phyloP scores from a whole-genome alignment of 179 eudicot genomes.

The Patellifolia procumbens region DNA sequence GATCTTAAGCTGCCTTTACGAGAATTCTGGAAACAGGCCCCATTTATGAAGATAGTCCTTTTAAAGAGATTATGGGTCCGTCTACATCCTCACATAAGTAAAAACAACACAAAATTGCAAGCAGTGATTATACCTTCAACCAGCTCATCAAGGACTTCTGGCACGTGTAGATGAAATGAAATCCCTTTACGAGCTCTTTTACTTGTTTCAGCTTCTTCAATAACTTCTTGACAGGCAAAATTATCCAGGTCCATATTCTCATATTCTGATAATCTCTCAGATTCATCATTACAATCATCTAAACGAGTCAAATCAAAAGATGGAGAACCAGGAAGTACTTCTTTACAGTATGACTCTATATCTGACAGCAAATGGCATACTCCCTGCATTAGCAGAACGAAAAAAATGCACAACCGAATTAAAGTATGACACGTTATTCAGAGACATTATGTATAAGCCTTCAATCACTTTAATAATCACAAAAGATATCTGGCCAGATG shows the following conservation, averaged over 20 bases:
- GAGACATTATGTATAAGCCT: not conserved
- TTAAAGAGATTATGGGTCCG: not conserved
- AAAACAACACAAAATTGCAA: not conserved
- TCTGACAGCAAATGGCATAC: conserved; percentile 80
- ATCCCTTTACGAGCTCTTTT: conserved; percentile 46
- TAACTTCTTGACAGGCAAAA: conserved; percentile 49
- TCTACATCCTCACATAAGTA: not conserved
- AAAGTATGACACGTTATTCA: not conserved
- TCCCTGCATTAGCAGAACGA: conserved; percentile 50
- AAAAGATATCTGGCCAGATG: not conserved
- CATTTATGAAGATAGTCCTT: not conserved
- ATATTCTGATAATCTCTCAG: conserved; percentile 46
- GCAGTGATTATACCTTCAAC: conserved; percentile 56
- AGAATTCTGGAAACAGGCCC: not conserved
- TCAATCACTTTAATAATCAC: not conserved
- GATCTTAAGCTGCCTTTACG: not conserved
- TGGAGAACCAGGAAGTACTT: conserved; percentile 45
- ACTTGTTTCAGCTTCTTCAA: conserved; percentile 51
- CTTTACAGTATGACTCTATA: conserved; percentile 69
- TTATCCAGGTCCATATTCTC: conserved; percentile 89
- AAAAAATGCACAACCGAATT: not conserved
- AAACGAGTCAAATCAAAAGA: conserved; percentile 54
- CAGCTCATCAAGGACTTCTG: conserved; percentile 58
- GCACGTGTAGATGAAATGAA: conserved; percentile 71
- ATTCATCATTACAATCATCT: conserved; percentile 48